Percentiles rank a stretch among this genome's conserved stretches.
These are phyloP conservation scores for Athelia psychrophila DNA, from an alignment of 1,284 basidiomycete species.

Conservation along the genomic window DNA sequence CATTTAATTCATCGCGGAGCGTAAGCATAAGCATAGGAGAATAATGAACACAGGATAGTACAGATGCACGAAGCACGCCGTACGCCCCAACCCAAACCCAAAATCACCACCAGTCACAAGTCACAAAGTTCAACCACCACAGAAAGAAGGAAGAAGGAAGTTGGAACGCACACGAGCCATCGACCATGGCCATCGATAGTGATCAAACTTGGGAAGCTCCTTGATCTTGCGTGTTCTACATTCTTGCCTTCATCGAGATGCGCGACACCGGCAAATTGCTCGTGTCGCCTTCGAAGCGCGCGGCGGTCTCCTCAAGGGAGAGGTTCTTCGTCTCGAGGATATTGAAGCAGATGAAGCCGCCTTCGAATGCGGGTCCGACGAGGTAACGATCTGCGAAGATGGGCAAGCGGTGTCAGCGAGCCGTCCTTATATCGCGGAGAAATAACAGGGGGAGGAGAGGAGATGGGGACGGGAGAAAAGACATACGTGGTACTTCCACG, in stretches of 20 bases:
- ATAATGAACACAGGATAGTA: too few species aligned
- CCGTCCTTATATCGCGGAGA: too few species aligned
- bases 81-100: too few species aligned
- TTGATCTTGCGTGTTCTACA: constrained; percentile 17
- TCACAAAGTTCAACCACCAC: too few species aligned
- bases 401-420: neutral
- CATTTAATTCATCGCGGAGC: too few species aligned
- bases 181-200: constrained; percentile 34
- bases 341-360: constrained; percentile 61
- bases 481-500: constrained; percentile 65
- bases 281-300: constrained; percentile 65
- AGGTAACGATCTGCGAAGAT: constrained; percentile 75
- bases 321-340: constrained; percentile 71
- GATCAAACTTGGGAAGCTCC: too few species aligned
- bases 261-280: constrained; percentile 32
- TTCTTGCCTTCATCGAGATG: too few species aligned
- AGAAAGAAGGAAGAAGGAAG: too few species aligned
- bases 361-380: constrained; percentile 63
- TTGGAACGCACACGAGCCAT: neutral
- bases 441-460: too few species aligned
- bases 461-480: constrained; percentile 1
- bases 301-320: constrained; percentile 73
- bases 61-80: too few species aligned
- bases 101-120: too few species aligned
- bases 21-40: too few species aligned